Base-by-base conservation (phyloP, 2,329 filamentous ascomycete genomes). In the Neopestalotiopsis sp. region DNA sequence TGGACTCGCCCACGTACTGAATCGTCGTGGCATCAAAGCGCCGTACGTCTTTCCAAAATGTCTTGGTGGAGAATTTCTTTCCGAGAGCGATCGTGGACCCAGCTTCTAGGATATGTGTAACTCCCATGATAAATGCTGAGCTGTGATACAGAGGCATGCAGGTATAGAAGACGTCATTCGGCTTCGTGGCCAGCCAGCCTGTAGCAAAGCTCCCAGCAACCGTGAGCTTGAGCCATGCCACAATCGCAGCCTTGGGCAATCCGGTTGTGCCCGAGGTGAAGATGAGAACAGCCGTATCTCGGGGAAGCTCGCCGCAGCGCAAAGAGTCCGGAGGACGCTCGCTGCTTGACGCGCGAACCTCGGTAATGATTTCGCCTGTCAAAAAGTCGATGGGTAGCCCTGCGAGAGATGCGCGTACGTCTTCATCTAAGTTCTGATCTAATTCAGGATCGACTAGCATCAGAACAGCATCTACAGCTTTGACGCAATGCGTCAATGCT, bases 101-200 rank as follows among this genome's bases (percentile, higher is more conserved):
- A 0, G 81, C 80, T 67, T 86, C 78, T 40, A 96, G 79, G 30
- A 88, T 86, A 61, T 89, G 84, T 62, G 86, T 79, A 68, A 95
- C 88, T 30, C 91, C 93, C 58, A 97, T 85, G 6, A 96, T 74
- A 4, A 89, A 83, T 13, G 92, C 94, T 0, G 94, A 94, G 56
- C 92, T 91, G 82, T 97, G 94, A 77, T 97, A 97, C 6, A 97
- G 85, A 0, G 94, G 94, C 93, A 97, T 97, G 68, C 91, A 91
- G 91, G 93, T 95, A 76, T 94, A 95, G 76, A 94, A 90, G 42
- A 92, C 85, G 75, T 97, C 94, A 1, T 84, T 83, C 1, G 83
- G 80, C 13, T 82, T 85, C n/a, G 93, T 82, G 5, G 82, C 81
- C 40, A 93, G 81, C 80, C 90, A 91, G 3, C 81, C 77, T 0